Base-by-base conservation (phyloP, 1,139 yeast genomes). In the Saccharomyces hybrid region DNA sequence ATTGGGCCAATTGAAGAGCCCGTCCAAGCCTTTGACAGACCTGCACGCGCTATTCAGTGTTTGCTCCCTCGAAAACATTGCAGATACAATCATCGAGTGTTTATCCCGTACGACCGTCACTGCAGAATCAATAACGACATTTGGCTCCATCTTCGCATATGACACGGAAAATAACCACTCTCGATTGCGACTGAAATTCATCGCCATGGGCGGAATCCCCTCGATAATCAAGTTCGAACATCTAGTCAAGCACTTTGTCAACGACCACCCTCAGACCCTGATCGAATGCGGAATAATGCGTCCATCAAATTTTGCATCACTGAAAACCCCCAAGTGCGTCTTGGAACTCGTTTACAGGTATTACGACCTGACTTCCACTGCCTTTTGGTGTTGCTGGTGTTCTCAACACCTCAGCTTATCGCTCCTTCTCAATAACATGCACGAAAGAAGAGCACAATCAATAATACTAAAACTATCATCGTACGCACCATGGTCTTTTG, bases 381-480 rank as follows among this genome's bases (percentile, higher is more conserved):
- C 54, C 28, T 60, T 59, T 44, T 67, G 70, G 70, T 59, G 63
- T 32, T 52, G 59, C 11, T 67, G 71, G 71, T 66, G 70, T 54
- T 51, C 56, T 5, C 47, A 53, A 6, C 59, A 61, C 49, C 47
- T 65, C 11, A 55, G 59, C 38, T 11, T 53, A 3, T 11, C 46
- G 14, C 41, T 55, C 13, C 55, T 64, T 11, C 47, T 60, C 9
- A 50, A 56, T 2, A 55, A 57, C 20, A 38, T 66, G 5, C 49
- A 55, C 14, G 57, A 57, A 44, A 64, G 59, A 47, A 59, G 57
- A 25, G 59, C 65, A 2, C 68, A 66, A 50, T 56, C 65, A 3
- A 61, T 64, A 9, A 50, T 66, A 13, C 49, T 67, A 7, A 63
- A 64, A 48, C 51, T 67, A 16, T 57, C 67, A 11, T 53, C 59